Evolutionary conservation across 2,329 filamentous ascomycete genomes (phyloP).

Genomic region (Penicillium sp.): DNA sequence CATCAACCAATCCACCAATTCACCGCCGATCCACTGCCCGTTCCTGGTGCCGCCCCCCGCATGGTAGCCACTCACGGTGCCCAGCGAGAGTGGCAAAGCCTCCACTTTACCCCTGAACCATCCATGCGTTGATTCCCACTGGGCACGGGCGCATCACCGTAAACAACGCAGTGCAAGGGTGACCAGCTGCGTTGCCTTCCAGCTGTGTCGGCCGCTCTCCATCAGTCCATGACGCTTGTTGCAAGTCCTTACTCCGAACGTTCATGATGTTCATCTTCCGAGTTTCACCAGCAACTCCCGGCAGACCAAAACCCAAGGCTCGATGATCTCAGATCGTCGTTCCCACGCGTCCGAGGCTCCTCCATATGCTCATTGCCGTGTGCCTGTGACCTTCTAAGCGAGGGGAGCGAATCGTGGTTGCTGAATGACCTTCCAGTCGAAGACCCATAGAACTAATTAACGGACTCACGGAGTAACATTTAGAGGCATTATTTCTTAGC

Average conservation of each 20-base stretch:
- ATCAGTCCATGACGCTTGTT: background rate
- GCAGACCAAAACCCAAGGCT: background rate
- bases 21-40: conserved; percentile 25
- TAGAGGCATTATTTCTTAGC: background rate
- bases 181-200: background rate
- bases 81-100: conserved; percentile 8
- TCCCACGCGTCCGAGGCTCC: background rate
- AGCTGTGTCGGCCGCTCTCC: background rate
- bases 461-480: background rate
- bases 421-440: background rate
- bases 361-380: background rate
- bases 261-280: conserved; percentile 10
- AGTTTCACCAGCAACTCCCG: background rate
- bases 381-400: too few relatives aligned
- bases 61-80: conserved; percentile 11
- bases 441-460: background rate
- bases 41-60: conserved; percentile 18
- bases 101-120: conserved; percentile 31
- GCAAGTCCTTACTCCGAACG: conserved; percentile 14
- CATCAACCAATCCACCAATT: conserved; percentile 12
- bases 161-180: background rate
- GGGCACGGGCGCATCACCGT: conserved; percentile 1
- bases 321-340: background rate
- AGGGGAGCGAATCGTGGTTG: background rate
- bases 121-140: conserved; percentile 19